These are phyloP conservation scores for Quercus robur DNA, from an alignment of 306 rosid genomes.

Conservation along the genomic window DNA sequence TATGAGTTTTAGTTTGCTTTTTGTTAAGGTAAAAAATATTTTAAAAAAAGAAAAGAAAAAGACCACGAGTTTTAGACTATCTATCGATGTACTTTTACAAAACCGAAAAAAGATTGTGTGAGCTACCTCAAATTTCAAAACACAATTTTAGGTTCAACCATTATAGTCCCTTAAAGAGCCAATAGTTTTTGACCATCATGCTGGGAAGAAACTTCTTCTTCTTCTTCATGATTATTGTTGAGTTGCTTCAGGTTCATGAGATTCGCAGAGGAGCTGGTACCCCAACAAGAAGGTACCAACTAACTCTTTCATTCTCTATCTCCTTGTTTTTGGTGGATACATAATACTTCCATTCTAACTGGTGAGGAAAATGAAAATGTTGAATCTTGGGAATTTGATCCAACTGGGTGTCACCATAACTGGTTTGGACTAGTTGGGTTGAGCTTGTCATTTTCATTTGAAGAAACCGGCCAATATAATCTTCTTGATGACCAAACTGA, in stretches of 20 bases:
- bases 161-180: neutral
- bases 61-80: no score
- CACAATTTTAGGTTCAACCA: no score
- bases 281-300: slow-evolving; percentile 57
- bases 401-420: neutral
- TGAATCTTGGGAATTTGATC: slow-evolving; percentile 1
- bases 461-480: neutral
- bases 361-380: neutral
- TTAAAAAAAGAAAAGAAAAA: no score
- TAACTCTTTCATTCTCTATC: neutral
- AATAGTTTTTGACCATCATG: slow-evolving; percentile 34
- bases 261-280: slow-evolving; percentile 42
- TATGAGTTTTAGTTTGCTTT: no score
- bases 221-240: slow-evolving; percentile 23
- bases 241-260: slow-evolving; percentile 39
- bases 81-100: no score
- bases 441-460: neutral
- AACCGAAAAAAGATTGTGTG: no score
- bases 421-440: neutral
- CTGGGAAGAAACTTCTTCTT: slow-evolving; percentile 18
- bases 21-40: no score
- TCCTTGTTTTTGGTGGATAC: no score
- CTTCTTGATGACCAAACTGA: slow-evolving; percentile 3
- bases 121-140: no score
- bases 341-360: neutral